A percentile compares a stretch with the other conserved stretches of the same genome.
Evolutionary conservation across 257 asterid genomes (phyloP).

Genomic region (Mitragyna speciosa): DNA sequence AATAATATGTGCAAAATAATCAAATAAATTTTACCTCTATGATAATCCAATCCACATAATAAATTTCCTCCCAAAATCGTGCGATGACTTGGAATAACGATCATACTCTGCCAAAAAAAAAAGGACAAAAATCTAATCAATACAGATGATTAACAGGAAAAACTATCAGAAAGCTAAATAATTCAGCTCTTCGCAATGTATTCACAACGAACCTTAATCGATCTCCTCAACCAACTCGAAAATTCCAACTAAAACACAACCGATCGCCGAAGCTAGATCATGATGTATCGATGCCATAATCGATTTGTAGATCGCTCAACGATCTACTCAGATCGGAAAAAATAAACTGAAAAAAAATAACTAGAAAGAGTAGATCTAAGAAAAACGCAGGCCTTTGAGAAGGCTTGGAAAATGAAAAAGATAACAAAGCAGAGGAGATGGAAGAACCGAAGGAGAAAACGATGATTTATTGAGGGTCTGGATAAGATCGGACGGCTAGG

Average conservation of each 20-base stretch:
- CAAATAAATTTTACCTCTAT: neutral
- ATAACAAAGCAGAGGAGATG: too few relatives aligned
- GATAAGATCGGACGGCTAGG: slow-evolving; percentile 44
- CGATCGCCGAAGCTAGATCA: neutral
- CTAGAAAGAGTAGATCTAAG: neutral
- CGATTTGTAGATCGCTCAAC: slow-evolving; percentile 33
- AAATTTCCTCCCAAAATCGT: neutral
- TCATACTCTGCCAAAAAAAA: neutral
- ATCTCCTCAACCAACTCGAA: neutral
- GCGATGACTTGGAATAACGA: neutral
- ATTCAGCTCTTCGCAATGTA: too few relatives aligned
- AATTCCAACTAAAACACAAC: neutral
- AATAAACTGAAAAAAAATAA: neutral
- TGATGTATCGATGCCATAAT: slow-evolving; percentile 31
- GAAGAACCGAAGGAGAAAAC: neutral
- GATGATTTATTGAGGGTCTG: slow-evolving; percentile 29
- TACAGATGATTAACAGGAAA: neutral
- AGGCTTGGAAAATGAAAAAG: neutral
- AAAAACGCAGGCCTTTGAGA: too few relatives aligned
- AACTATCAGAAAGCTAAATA: neutral
- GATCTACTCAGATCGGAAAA: slow-evolving; percentile 18
- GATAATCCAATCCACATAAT: neutral
- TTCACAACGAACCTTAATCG: neutral
- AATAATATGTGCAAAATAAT: neutral
- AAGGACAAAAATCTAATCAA: neutral